A percentile compares a stretch with the other conserved stretches of the same genome.
Conservation (phyloP, 169 alveolate species). For the Plasmodium adleri region DNA sequence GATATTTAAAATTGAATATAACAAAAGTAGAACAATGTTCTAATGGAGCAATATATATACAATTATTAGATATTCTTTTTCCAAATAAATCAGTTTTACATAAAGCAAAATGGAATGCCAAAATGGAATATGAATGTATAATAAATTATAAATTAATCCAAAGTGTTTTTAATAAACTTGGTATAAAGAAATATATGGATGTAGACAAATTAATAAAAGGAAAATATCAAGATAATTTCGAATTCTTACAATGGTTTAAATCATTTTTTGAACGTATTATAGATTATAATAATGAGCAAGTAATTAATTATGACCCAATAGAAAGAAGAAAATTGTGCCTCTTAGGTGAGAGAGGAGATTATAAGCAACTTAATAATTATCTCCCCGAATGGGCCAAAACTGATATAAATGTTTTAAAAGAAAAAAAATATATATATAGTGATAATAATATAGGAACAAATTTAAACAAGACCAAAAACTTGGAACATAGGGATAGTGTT, state of each 20-base stretch:
- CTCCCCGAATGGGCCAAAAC: slow-evolving; percentile 77
- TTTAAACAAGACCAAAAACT: slow-evolving; percentile 13
- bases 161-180: slow-evolving; percentile 93
- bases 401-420: slow-evolving; percentile 73
- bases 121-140: slow-evolving; percentile 95
- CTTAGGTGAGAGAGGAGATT: slow-evolving; percentile 77
- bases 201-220: slow-evolving; percentile 94
- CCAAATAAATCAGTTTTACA: slow-evolving; percentile 90
- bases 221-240: slow-evolving; percentile 96
- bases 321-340: slow-evolving; percentile 84
- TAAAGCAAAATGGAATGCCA: slow-evolving; percentile 97
- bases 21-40: slow-evolving; percentile 96
- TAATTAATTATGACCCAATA: slow-evolving; percentile 85
- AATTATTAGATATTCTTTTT: slow-evolving; percentile 93
- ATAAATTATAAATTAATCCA: slow-evolving; percentile 95
- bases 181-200: slow-evolving; percentile 93
- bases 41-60: slow-evolving; percentile 96
- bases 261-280: slow-evolving; percentile 92
- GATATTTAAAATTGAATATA: slow-evolving; percentile 87
- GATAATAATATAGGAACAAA: slow-evolving; percentile 43
- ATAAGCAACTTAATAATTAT: slow-evolving; percentile 51
- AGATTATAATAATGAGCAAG: slow-evolving; percentile 83
- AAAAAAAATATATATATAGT: slow-evolving; percentile 57
- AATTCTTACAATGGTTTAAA: slow-evolving; percentile 97
- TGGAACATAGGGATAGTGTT: slow-evolving; percentile 7